Evolutionary conservation across 2,329 filamentous ascomycete genomes (phyloP), one percentile per base, ranked within the genome.

Genomic region (Penicillium sp.): DNA sequence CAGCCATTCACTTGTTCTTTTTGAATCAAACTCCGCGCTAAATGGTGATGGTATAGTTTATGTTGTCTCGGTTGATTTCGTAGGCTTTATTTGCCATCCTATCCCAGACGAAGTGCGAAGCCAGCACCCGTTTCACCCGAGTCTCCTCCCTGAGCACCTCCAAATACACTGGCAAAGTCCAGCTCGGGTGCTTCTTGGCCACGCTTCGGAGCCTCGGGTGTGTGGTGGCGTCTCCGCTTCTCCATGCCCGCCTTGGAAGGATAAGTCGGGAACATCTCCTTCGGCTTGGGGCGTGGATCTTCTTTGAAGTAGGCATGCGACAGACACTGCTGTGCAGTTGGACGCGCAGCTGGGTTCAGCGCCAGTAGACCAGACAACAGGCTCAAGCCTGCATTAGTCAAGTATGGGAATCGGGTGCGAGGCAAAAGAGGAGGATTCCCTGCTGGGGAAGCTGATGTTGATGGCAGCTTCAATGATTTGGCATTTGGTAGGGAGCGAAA

Each of bases 261-360:
- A 66, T 97, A 98, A 0, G 93, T 97, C 2, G 93, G 93, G 64
- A 98, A 97, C 84, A 98, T 85, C 59, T 85, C 86, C 64, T 88
- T 86, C 6, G 85, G 83, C 71, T 97, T 97, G 1, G 90, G 88
- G 50, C 86, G 86, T 0, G 93, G 93, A 57, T 94, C 86, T 70
- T 97, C 90, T 14, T 69, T 75, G 68, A 98, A 98, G 68, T 95
- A 98, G 28, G 82, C 76, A 67, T 96, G 88, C 39, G 77, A 73
- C 28, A 97, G 76, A 65, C 94, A 83, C 49, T 89, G 80, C 40
- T 74, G 74, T 1, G 91, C 89, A 1, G 79, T 77, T 0, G 88
- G 89, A 14, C 93, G 76, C 4, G 71, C 68, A 0, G 75, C 75
- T 0, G 93, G 93, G 62, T 97, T 84, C 16, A 96, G 74, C 0